Evolutionary conservation across 805 yeast genomes (phyloP), one percentile per base, ranked within the genome.

Genomic region (Starmerella etchellsii): DNA sequence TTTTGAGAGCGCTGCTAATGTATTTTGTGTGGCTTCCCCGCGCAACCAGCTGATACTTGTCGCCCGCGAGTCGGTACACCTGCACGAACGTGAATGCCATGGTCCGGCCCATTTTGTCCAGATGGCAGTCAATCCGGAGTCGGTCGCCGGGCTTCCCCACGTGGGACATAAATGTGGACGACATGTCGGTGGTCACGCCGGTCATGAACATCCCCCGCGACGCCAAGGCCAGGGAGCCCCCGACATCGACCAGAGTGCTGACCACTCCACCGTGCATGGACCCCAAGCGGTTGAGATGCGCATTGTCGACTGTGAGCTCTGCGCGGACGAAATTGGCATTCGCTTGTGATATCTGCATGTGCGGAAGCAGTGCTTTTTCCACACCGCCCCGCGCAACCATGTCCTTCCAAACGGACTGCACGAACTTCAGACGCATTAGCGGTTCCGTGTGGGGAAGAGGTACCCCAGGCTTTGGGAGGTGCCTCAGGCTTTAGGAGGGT

Each of bases 11-110:
- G 14, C 45, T 48, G 6, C 59, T 57, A 29, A 65, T 54, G 44
- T 62, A 62, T 49, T 65, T 65, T 11, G 70, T 65, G 48, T 65
- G 70, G 25, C 61, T 57, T 4, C 70, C 70, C 8, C 67, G 47
- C 14, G 70, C 70, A 36, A 50, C 59, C 4, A 53, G 44, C 6
- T 10, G 15, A 16, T 18, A 18, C 19, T 34, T 18, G 7, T 44
- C 43, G 20, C 38, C 34, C 14, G 31, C n/a, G 27, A 64, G 56
- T 10, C 31, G 6, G n/a, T 22, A 13, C 20, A 48, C 24, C 39
- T 60, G 63, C 10, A 66, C 56, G 6, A 53, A 49, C 19, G 70
- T 65, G 46, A 59, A 65, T 6, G 69, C 70, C 54, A 65, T 54
- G 14, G 61, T 56, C 18, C 62, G 48, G 19, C 70, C 70, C 25